phyloP scores from a whole-genome alignment of 805 yeast genomes.

The Monosporozyma yasuniensis region DNA sequence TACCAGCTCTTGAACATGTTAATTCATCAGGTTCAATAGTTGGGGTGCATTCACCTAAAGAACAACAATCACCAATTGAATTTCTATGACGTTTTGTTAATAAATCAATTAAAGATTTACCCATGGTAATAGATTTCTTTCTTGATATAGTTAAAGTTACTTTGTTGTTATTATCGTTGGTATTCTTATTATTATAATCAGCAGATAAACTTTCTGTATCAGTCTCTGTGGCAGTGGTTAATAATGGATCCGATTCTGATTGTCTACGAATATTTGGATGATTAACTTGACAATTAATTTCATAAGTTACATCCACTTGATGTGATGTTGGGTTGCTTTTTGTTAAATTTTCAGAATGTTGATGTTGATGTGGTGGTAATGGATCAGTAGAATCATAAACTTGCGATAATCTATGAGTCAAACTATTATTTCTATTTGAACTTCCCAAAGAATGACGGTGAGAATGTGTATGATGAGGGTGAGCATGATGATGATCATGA shows the following conservation, averaged over 20 bases:
- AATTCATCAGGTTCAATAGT: conserved; percentile 1
- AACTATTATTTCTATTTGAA: neutral
- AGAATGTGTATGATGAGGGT: neutral
- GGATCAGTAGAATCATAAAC: neutral
- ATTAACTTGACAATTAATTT: neutral
- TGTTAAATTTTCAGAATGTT: neutral
- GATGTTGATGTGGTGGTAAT: neutral
- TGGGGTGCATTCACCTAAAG: conserved; percentile 4
- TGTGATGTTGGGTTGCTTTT: neutral
- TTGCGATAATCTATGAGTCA: neutral
- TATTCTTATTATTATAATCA: neutral
- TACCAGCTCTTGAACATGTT: neutral
- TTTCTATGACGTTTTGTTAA: conserved; percentile 1
- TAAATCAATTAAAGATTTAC: conserved; percentile 2
- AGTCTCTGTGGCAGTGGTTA: neutral
- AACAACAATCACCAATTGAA: conserved; percentile 4
- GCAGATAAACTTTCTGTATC: neutral
- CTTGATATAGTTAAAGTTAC: neutral
- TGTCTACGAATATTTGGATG: neutral
- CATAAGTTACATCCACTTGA: neutral
- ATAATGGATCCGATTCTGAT: neutral
- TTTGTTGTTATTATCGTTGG: neutral
- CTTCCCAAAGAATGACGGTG: neutral
- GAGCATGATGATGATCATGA: conserved; percentile 2
- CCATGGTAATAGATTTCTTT: neutral